Conservation (phyloP, 306 rosid genomes). For the Begonia loranthoides region DNA sequence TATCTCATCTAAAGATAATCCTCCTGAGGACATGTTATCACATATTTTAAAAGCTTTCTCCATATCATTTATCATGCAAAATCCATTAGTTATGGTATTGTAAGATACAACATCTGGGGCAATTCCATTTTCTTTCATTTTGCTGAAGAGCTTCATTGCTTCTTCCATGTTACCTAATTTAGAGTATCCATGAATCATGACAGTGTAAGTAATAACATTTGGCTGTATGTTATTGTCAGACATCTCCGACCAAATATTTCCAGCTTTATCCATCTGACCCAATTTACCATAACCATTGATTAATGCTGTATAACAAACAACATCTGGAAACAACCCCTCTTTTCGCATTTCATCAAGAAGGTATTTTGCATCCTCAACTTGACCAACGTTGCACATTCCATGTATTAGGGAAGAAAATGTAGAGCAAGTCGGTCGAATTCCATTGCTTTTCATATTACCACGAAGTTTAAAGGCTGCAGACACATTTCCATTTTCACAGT, state of each 20-base stretch:
- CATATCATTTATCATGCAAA: slow-evolving; percentile 28
- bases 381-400: slow-evolving; percentile 46
- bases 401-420: slow-evolving; percentile 69
- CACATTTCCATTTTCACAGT: slow-evolving; percentile 32
- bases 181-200: slow-evolving; percentile 55
- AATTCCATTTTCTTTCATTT: slow-evolving; percentile 43
- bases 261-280: slow-evolving; percentile 46
- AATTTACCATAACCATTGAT: slow-evolving; percentile 58
- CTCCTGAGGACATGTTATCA: slow-evolving; percentile 23
- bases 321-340: slow-evolving; percentile 46
- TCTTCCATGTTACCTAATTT: slow-evolving; percentile 53
- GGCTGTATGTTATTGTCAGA: slow-evolving; percentile 28
- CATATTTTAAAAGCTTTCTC: slow-evolving; percentile 23
- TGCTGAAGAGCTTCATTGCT: slow-evolving; percentile 33
- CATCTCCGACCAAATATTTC: slow-evolving; percentile 37
- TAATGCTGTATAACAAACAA: slow-evolving; percentile 56
- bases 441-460: slow-evolving; percentile 42
- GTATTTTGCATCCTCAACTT: slow-evolving; percentile 38
- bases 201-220: slow-evolving; percentile 55
- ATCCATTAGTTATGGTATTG: slow-evolving; percentile 31
- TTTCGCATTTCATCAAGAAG: slow-evolving; percentile 44
- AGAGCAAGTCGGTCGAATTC: slow-evolving; percentile 30
- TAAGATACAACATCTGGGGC: slow-evolving; percentile 41
- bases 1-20: slow-evolving; percentile 30
- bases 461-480: slow-evolving; percentile 38